Evolutionary conservation across 768 basidiomycete species (phyloP), one percentile per base, ranked within the genome.

Genomic region (Holtermannia corniformis): DNA sequence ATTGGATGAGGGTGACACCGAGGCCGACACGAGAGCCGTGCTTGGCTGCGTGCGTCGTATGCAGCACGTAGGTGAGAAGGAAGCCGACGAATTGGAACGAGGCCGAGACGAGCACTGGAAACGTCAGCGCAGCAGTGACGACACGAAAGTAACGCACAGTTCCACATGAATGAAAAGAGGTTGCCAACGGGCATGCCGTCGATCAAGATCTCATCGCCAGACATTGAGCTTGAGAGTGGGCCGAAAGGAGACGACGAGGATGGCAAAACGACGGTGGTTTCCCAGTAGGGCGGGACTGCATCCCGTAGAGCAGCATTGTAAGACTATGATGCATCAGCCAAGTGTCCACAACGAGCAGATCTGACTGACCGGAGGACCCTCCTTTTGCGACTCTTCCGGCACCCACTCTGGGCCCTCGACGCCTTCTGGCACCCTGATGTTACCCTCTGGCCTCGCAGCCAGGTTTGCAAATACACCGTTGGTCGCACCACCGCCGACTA

Each of bases 381-480:
- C 86, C 61, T 81, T 86, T 69, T 87, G 84, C 5, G 77, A 76
- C 44, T 87, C 84, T 64, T 95, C 91, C 3, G 90, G 88, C 11
- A 68, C 37, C 82, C 80, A 64, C 82, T 75, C 66, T 78, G 78
- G 3, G 79, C 73, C 60, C 49, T 75, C 68, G 12, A 22, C 21
- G 16, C 61, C 63, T 22, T 26, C 49, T 16, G 44, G 50, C 28
- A 58, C 54, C 45, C 41, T 41, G 20, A 58, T 53, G 14, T 52
- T 47, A 73, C 28, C 81, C 64, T 49, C 78, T 51, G 95, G 93
- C 70, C 95, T 95, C 1, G 93, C 93, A 60, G 81, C 83, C 32
- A 99, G 82, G 65, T 97, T 99, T 25, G 86, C 83, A 66, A 96
- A 99, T 7, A 97, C 92, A 2, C 95, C 95, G 61, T 95, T 91